Percentiles rank a stretch among this genome's conserved stretches.
phyloP scores from a whole-genome alignment of 2,329 filamentous ascomycete species.

The Zasmidium cellare region DNA sequence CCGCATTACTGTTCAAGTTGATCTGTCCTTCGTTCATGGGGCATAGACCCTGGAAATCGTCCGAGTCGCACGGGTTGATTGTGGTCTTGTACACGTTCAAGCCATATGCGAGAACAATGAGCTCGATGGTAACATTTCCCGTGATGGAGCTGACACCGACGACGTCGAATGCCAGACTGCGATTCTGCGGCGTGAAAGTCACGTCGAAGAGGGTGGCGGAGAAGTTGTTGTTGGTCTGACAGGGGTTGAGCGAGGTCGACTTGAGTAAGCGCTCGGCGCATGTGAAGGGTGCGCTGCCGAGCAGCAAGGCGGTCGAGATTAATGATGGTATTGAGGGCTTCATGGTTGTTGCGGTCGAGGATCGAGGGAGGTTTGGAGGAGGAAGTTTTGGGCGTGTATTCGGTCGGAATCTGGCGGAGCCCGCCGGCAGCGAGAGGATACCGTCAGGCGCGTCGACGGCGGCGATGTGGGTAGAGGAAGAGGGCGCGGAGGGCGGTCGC shows the following conservation, averaged over 20 bases:
- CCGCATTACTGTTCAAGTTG: constrained; percentile 70
- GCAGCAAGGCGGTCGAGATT: constrained; percentile 30
- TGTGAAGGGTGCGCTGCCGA: constrained; percentile 45
- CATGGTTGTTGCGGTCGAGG: constrained; percentile 14
- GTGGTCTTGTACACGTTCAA: constrained; percentile 67
- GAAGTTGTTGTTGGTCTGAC: constrained; percentile 81
- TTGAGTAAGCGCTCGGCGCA: constrained; percentile 68
- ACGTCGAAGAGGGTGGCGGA: constrained; percentile 88
- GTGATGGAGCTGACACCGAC: constrained; percentile 80
- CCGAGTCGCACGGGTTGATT: constrained; percentile 73
- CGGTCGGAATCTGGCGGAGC: not conserved
- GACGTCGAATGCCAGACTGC: constrained; percentile 70
- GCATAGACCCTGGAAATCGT: constrained; percentile 72
- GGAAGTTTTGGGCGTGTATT: constrained; percentile 5
- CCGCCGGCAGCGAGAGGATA: not conserved
- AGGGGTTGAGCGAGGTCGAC: constrained; percentile 81
- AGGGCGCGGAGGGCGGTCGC: not conserved
- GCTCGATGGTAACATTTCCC: constrained; percentile 76
- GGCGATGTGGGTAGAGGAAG: not conserved
- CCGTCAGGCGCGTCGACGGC: not conserved
- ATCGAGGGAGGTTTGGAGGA: constrained; percentile 1
- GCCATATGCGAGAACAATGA: constrained; percentile 80
- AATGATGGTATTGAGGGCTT: constrained; percentile 31
- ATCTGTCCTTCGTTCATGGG: constrained; percentile 87
- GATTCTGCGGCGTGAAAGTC: constrained; percentile 73